Evolutionary conservation across 2,329 filamentous ascomycete genomes (phyloP).

Genomic region (Aspergillus arachidicola): DNA sequence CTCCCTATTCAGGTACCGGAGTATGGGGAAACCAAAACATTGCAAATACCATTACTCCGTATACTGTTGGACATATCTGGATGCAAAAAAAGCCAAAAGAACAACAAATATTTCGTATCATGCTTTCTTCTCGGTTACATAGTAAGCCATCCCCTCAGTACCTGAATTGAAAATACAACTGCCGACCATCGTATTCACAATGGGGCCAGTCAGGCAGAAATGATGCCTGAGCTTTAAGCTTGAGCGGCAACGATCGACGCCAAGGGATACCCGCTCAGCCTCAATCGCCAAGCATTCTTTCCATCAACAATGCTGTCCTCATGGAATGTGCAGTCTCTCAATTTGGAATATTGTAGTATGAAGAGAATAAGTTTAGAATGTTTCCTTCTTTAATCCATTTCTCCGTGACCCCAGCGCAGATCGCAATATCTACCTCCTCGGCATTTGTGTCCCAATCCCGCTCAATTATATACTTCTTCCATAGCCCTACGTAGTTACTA

Average conservation of each 20-base stretch:
- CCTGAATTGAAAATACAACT: neutral
- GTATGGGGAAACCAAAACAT: neutral
- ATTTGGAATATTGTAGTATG: neutral
- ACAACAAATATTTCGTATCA: neutral
- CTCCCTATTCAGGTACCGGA: neutral
- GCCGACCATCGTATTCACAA: neutral
- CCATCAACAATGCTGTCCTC: neutral
- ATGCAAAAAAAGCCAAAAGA: neutral
- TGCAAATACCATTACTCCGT: neutral
- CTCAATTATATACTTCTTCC: neutral
- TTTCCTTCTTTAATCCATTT: neutral
- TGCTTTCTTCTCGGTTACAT: neutral
- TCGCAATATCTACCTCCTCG: neutral
- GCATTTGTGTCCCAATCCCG: neutral
- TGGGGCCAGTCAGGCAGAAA: neutral
- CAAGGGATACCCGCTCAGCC: neutral
- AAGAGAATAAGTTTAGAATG: neutral
- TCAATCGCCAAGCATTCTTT: neutral
- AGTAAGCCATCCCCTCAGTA: neutral
- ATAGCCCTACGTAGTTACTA: too few species aligned
- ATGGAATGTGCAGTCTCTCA: neutral
- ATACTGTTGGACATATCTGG: neutral
- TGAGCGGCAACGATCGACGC: neutral
- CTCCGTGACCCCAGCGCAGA: neutral
- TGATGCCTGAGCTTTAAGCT: constrained; percentile 1